Conservation (phyloP, 2,329 filamentous ascomycete genomes). For the Tolypocladium tundrense region DNA sequence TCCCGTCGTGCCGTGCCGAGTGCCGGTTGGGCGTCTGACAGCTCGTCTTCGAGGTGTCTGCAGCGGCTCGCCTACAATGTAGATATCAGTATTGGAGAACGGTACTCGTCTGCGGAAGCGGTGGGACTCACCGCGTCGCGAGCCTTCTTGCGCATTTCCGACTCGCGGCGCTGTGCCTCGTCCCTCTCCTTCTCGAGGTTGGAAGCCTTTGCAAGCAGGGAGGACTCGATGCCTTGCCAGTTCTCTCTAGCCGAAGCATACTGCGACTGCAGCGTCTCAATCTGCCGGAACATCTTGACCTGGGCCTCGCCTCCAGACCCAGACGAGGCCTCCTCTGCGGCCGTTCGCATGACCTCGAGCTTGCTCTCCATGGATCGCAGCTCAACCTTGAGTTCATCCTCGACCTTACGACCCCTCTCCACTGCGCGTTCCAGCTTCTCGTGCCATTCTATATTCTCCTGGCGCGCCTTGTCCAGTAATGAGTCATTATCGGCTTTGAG, state of each 20-base stretch:
- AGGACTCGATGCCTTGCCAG: conserved; percentile 93
- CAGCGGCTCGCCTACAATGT: conserved; percentile 45
- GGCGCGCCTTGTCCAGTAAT: conserved; percentile 56
- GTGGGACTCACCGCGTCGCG: conserved; percentile 61
- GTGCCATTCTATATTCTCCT: conserved; percentile 60
- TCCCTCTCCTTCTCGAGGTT: conserved; percentile 84
- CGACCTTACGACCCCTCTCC: conserved; percentile 56
- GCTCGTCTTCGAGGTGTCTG: conserved; percentile 68
- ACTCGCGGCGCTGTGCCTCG: conserved; percentile 72
- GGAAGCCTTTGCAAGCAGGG: conserved; percentile 64
- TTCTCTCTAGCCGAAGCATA: conserved; percentile 92
- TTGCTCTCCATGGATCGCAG: conserved; percentile 72
- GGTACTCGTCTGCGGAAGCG: background rate
- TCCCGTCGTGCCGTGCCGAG: conserved; percentile 57
- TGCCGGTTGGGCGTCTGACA: conserved; percentile 58
- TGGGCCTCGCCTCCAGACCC: conserved; percentile 73
- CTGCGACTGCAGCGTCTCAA: conserved; percentile 91
- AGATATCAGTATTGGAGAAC: background rate
- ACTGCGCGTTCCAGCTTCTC: conserved; percentile 64
- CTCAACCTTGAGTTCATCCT: conserved; percentile 75
- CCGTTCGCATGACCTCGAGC: conserved; percentile 73
- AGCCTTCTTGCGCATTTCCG: conserved; percentile 79
- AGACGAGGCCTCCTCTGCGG: conserved; percentile 83
- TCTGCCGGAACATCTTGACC: conserved; percentile 81
- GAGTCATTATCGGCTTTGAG: conserved; percentile 73